Evolutionary conservation across 1,284 basidiomycete species (phyloP), one percentile per base, ranked within the genome.

Genomic region (Sanguinoderma infundibulare): DNA sequence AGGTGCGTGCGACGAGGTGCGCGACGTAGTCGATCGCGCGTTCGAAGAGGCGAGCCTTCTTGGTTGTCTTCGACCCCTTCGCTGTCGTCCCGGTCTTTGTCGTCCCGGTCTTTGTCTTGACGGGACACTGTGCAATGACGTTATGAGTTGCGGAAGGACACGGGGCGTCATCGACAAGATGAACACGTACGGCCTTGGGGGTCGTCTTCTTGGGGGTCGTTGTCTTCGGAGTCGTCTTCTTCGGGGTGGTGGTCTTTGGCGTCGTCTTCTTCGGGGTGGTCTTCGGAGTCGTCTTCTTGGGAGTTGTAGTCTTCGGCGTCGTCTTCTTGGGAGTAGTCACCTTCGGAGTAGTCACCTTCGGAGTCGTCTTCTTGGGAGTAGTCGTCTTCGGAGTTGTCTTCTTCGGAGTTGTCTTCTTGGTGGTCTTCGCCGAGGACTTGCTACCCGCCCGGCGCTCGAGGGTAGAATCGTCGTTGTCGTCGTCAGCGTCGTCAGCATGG

Each of bases 1-100:
- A 34, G 28, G 51, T 47, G 28, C 53, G 57, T 17, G 46, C 46
- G 26, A 59, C 49, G 34, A 50, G 36, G 34, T 59, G 40, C 15
- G 52, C 49, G 14, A 49, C 40, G 8, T 47, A 58, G 40, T 53
- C 32, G 53, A 55, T 54, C 38, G 24, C 30, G 24, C 54, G 40
- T 3, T 17, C n/a, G 44, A 46, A 30, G 30, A 36, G 22, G 35
- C 40, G 30, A 10, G 28, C 8, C 20, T 32, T 42, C 40, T 55
- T 42, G 5, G 20, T 22, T 0, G 50, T 15, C 34, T 36, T 36
- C 3, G 34, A n/a, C n/a, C n/a, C 34, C 49, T 20, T 39, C 5
- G 50, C 22, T 9, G 32, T 53, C 32, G 20, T 38, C 24, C 22
- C 47, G 8, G 47, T 3, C 32, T 53, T 53, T 2, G 51, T 28